phyloP scores from a whole-genome alignment of 306 rosid genomes.

The Pterocarpus macrocarpus region DNA sequence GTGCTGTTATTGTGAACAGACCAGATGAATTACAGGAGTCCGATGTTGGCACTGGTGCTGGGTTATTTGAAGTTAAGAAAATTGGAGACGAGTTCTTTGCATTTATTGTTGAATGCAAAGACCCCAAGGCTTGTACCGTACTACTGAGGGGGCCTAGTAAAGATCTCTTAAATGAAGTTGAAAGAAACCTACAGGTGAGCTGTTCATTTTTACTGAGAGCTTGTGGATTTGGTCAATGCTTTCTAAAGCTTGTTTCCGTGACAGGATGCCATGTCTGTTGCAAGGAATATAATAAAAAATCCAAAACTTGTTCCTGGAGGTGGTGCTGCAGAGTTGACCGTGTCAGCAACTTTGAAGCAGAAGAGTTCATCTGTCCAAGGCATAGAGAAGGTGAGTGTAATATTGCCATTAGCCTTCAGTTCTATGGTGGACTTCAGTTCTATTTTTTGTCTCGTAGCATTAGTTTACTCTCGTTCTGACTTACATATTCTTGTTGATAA shows the following conservation, averaged over 20 bases:
- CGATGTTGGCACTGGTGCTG: constrained; percentile 87
- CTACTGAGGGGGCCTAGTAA: constrained; percentile 87
- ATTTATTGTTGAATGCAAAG: constrained; percentile 83
- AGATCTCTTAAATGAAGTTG: constrained; percentile 83
- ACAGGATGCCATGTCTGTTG: constrained; percentile 87
- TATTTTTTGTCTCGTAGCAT: background rate
- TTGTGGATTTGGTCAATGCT: constrained; percentile 5
- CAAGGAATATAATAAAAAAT: constrained; percentile 81
- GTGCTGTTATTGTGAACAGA: constrained; percentile 88
- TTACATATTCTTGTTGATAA: constrained; percentile 16
- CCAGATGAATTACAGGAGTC: constrained; percentile 90
- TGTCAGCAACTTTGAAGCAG: constrained; percentile 75
- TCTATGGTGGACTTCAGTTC: background rate
- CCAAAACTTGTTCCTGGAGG: constrained; percentile 91
- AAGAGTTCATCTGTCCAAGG: constrained; percentile 80
- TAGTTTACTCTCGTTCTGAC: constrained; percentile 21
- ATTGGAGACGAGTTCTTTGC: constrained; percentile 83
- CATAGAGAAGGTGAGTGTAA: constrained; percentile 66
- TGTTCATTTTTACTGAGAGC: constrained; percentile 25
- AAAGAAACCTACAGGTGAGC: constrained; percentile 83
- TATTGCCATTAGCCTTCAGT: background rate
- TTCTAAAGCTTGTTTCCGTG: constrained; percentile 46
- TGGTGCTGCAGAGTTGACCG: constrained; percentile 78
- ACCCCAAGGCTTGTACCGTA: constrained; percentile 86
- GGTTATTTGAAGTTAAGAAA: constrained; percentile 83